Conservation (phyloP, 2,329 filamentous ascomycete species). For the Lojkania enalia region DNA sequence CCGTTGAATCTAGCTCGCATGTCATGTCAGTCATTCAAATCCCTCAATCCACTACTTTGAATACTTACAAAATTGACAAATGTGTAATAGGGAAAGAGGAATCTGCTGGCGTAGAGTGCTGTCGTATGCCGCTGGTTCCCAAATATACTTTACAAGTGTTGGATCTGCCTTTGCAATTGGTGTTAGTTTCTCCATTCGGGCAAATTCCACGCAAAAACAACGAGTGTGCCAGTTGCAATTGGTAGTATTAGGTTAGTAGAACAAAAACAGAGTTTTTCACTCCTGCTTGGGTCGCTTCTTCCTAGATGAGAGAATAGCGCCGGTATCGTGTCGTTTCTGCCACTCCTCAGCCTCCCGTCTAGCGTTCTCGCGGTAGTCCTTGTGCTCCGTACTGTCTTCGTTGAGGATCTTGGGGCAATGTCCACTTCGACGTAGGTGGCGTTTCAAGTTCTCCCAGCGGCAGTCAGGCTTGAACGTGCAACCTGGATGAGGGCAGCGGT, state of each 20-base stretch:
- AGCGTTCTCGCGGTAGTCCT: slow-evolving; percentile 37
- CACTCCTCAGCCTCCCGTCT: slow-evolving; percentile 39
- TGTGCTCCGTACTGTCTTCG: slow-evolving; percentile 39
- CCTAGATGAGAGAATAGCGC: slow-evolving; percentile 20
- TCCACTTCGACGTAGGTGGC: slow-evolving; percentile 41
- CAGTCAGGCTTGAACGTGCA: slow-evolving; percentile 45
- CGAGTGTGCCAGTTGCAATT: too few species aligned
- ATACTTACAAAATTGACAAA: too few species aligned
- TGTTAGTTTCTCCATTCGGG: too few species aligned
- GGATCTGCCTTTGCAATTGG: too few species aligned
- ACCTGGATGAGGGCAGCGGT: slow-evolving; percentile 40
- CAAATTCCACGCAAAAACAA: too few species aligned
- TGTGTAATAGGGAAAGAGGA: too few species aligned
- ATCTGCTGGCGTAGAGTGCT: too few species aligned
- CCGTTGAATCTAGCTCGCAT: too few species aligned
- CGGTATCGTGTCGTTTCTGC: slow-evolving; percentile 34
- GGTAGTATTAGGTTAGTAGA: too few species aligned
- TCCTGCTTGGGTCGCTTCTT: slow-evolving; percentile 20
- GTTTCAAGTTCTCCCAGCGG: slow-evolving; percentile 46
- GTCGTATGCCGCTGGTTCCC: too few species aligned
- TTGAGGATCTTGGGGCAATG: slow-evolving; percentile 42
- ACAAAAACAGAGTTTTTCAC: not conserved
- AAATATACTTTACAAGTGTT: not conserved
- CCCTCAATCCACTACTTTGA: too few species aligned
- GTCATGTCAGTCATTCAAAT: too few species aligned